A percentile compares a stretch with the other conserved stretches of the same genome.
Conservation (phyloP, 2,329 filamentous ascomycete genomes). For the Simplicillium aogashimaense region DNA sequence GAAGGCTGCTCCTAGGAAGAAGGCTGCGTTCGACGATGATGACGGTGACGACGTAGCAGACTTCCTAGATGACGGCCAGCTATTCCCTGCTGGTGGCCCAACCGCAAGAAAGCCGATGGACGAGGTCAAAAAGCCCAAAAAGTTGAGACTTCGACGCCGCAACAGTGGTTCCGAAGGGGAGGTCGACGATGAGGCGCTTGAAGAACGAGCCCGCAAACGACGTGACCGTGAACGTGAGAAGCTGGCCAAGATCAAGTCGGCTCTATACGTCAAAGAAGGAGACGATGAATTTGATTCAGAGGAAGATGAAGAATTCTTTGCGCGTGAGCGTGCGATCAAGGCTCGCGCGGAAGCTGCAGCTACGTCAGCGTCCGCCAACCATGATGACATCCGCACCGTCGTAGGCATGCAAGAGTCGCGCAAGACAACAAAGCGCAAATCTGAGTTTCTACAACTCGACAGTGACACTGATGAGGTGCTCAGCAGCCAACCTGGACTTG, state of each 20-base stretch:
- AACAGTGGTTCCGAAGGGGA: constrained; percentile 22
- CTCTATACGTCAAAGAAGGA: constrained; percentile 67
- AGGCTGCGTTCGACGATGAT: constrained; percentile 61
- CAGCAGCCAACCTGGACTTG: constrained; percentile 11
- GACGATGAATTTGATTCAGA: constrained; percentile 87
- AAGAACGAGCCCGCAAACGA: constrained; percentile 51
- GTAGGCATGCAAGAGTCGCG: not conserved
- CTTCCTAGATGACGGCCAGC: constrained; percentile 36
- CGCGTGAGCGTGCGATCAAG: constrained; percentile 52
- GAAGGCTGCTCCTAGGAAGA: constrained; percentile 46
- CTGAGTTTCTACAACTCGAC: constrained; percentile 13
- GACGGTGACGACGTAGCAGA: constrained; percentile 49
- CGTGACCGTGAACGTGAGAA: constrained; percentile 67
- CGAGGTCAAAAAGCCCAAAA: constrained; percentile 45
- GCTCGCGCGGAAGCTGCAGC: constrained; percentile 35
- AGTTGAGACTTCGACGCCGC: constrained; percentile 32
- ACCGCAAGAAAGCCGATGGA: constrained; percentile 45
- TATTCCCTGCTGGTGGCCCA: constrained; percentile 63
- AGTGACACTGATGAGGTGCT: constrained; percentile 16
- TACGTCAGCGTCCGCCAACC: constrained; percentile 10
- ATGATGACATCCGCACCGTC: constrained; percentile 3
- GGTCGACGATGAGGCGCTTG: constrained; percentile 53
- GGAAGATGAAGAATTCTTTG: constrained; percentile 62
- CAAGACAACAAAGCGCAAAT: constrained; percentile 17
- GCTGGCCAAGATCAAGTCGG: constrained; percentile 71